Evolutionary conservation across 345 rosid species (phyloP), one percentile per base, ranked within the genome.

Genomic region (Euphorbia lathyris): DNA sequence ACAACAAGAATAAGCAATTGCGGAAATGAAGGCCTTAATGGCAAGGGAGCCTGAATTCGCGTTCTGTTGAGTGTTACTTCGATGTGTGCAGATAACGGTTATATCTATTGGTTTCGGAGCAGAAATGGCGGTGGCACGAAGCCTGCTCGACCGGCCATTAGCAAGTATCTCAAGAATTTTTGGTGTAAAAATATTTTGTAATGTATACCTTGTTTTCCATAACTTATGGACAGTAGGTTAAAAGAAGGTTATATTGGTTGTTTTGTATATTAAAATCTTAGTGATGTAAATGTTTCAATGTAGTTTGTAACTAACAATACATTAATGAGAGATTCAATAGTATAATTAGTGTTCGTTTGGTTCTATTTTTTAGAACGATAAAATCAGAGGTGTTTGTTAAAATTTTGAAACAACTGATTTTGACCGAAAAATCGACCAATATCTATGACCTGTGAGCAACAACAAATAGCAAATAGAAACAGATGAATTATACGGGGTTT

Each of bases 251-350:
- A 32, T 34, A 47, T 27, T 66, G n/a, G 11, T 69, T 43, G 38
- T 32, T 61, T 53, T 77, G 75, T 78, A 63, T 66, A 72, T 72
- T 68, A 53, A 58, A 67, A 64, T 38, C 57, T 10, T 76, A 82
- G 74, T 67, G 52, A 66, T 77, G 79, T 77, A 79, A 73, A 74
- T 71, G 66, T 74, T 26, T 25, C 23, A 23, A 26, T 27, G 58
- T 76, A 63, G 62, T 60, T 63, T 55, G 30, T 52, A 40, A 40
- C 43, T 40, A 40, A 40, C 43, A 9, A 40, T 40, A 51, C 9
- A n/a, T 19, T 4, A 3, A 51, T 51, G 19, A 19, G 22, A 51
- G 56, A 23, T 14, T 19, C 56, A 19, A 51, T 5, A 51, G 56
- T 51, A 19, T 19, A 5, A n/a, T 19, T 40, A 40, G 6, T 40